Conservation (phyloP, 2,329 filamentous ascomycete genomes). For the Sclerotinia sclerotiorum region DNA sequence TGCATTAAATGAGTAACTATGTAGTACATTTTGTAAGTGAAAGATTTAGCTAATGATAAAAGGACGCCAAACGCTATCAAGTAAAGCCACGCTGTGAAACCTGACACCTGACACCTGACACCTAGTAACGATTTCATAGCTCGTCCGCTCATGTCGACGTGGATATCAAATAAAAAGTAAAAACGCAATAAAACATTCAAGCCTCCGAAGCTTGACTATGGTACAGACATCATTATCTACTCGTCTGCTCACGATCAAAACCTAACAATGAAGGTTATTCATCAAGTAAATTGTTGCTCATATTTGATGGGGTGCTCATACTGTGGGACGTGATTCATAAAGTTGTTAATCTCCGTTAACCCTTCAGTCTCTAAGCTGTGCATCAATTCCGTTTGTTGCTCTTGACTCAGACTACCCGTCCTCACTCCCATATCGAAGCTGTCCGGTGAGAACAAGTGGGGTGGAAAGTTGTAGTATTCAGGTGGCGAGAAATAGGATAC, state of each 20-base stretch:
- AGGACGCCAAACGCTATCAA: neutral
- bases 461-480: constrained; percentile 35
- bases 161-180: constrained; percentile 12
- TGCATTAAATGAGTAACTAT: neutral
- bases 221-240: constrained; percentile 2
- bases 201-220: neutral
- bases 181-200: constrained; percentile 2
- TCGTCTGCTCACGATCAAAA: neutral
- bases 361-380: constrained; percentile 71
- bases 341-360: constrained; percentile 60
- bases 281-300: constrained; percentile 24
- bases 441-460: constrained; percentile 43
- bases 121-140: constrained; percentile 11
- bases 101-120: constrained; percentile 1
- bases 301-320: constrained; percentile 37
- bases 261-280: constrained; percentile 25
- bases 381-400: constrained; percentile 83
- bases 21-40: neutral
- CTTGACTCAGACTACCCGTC: constrained; percentile 71
- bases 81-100: neutral
- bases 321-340: constrained; percentile 46
- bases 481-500: constrained; percentile 37
- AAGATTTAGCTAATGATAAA: neutral
- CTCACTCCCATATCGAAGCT: constrained; percentile 49
- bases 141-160: constrained; percentile 9